These are phyloP conservation scores for Quercus tomentella DNA, from an alignment of 331 rosid genomes.

Conservation along the genomic window DNA sequence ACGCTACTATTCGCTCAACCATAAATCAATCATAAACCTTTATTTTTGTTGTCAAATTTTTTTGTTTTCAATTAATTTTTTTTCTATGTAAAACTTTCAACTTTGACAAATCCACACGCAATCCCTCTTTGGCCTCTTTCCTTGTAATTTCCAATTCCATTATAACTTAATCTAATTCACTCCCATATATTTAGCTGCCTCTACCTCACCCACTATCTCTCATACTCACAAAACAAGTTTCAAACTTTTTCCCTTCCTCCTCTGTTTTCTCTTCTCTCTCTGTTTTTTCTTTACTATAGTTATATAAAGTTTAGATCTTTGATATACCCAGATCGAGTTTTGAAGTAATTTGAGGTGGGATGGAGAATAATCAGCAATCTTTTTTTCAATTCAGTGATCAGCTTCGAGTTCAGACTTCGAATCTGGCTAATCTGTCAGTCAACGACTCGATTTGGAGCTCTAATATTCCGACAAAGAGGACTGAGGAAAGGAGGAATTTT, in stretches of 20 bases:
- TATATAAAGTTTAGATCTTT: background rate
- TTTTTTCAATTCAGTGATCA: conserved; percentile 96
- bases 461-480: conserved; percentile 55
- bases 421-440: conserved; percentile 57
- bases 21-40: background rate
- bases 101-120: conserved; percentile 55
- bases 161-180: background rate
- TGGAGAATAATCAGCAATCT: conserved; percentile 82
- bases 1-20: background rate
- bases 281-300: background rate
- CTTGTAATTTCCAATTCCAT: conserved; percentile 32
- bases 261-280: background rate
- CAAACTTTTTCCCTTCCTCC: background rate
- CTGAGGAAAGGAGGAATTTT: conserved; percentile 67
- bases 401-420: conserved; percentile 66
- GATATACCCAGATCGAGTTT: conserved; percentile 5
- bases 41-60: background rate
- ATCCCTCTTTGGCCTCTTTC: conserved; percentile 27
- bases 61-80: background rate
- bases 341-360: conserved; percentile 3
- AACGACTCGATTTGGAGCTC: conserved; percentile 94
- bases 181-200: background rate
- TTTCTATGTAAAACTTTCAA: conserved; percentile 3
- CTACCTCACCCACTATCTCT: background rate
- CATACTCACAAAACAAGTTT: background rate